Percentiles rank a stretch among this genome's conserved stretches.
Conservation (phyloP, 1,139 yeast species). For the Magnusiomyces paraingens region DNA sequence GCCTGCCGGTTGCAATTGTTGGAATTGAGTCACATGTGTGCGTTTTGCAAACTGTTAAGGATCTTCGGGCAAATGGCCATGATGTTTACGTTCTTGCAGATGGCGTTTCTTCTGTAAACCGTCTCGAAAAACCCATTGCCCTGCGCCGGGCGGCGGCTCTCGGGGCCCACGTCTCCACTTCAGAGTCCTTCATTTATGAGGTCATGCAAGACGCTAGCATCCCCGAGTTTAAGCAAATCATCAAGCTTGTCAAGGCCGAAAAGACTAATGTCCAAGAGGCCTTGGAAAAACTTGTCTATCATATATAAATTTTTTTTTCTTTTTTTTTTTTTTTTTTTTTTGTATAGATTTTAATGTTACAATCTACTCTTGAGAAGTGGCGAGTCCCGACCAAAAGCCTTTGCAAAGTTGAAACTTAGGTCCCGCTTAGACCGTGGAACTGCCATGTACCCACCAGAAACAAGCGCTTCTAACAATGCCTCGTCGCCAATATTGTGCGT, state of each 20-base stretch:
- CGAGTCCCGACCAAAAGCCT: conserved; percentile 26
- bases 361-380: conserved; percentile 22
- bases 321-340: background rate
- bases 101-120: conserved; percentile 25
- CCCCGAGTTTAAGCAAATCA: conserved; percentile 19
- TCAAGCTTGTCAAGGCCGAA: conserved; percentile 22
- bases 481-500: conserved; percentile 33
- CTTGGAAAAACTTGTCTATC: conserved; percentile 19
- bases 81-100: conserved; percentile 27
- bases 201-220: conserved; percentile 35
- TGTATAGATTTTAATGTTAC: background rate
- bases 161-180: conserved; percentile 30
- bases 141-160: conserved; percentile 21
- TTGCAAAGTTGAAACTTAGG: conserved; percentile 20
- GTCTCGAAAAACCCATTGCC: conserved; percentile 26
- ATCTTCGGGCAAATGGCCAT: conserved; percentile 23
- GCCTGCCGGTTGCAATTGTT: conserved; percentile 24
- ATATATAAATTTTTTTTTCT: conserved; percentile 2
- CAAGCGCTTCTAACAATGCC: conserved; percentile 23
- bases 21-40: conserved; percentile 30
- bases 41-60: conserved; percentile 27
- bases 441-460: conserved; percentile 23
- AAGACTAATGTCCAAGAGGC: conserved; percentile 16
- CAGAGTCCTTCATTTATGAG: conserved; percentile 36
- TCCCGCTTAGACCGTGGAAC: conserved; percentile 23